Percentiles rank a stretch among this genome's conserved stretches.
These are phyloP conservation scores for Arabidopsis lyrata DNA, from an alignment of 441 rosid species.

Conservation along the genomic window DNA sequence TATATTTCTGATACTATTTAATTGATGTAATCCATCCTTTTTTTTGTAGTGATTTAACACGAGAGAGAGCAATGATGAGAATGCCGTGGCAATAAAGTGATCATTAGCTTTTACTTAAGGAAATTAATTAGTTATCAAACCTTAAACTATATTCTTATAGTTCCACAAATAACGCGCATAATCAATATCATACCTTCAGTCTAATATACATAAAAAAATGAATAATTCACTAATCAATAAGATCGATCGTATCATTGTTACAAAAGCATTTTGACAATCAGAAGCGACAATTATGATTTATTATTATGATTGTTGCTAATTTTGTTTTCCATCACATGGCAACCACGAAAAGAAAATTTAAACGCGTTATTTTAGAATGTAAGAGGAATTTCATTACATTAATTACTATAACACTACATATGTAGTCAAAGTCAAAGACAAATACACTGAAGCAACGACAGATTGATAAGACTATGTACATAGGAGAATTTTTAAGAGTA, in stretches of 20 bases:
- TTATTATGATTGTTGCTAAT: not conserved
- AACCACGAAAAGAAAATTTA: constrained; percentile 9
- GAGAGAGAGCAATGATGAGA: constrained; percentile 1
- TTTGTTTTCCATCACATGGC: constrained; percentile 34
- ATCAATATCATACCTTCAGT: constrained; percentile 1
- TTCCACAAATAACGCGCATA: constrained; percentile 25
- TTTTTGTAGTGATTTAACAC: not conserved
- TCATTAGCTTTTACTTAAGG: not conserved
- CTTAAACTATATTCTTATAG: not conserved
- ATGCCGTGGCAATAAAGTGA: not conserved
- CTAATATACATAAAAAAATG: not conserved
- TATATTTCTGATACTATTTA: no score
- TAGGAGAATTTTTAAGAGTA: no score
- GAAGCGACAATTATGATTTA: constrained; percentile 10
- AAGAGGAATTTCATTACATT: no score
- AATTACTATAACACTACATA: no score
- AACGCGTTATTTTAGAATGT: constrained; percentile 33
- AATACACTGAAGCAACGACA: constrained; percentile 2
- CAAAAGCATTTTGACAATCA: not conserved
- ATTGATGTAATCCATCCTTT: no score
- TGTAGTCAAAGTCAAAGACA: no score
- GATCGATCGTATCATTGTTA: constrained; percentile 2
- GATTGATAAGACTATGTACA: no score
- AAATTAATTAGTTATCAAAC: not conserved
- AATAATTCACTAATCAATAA: not conserved